phyloP scores from a whole-genome alignment of 225 moss, liverwort and hornwort genomes.

The Pseudisothecium myosuroides region DNA sequence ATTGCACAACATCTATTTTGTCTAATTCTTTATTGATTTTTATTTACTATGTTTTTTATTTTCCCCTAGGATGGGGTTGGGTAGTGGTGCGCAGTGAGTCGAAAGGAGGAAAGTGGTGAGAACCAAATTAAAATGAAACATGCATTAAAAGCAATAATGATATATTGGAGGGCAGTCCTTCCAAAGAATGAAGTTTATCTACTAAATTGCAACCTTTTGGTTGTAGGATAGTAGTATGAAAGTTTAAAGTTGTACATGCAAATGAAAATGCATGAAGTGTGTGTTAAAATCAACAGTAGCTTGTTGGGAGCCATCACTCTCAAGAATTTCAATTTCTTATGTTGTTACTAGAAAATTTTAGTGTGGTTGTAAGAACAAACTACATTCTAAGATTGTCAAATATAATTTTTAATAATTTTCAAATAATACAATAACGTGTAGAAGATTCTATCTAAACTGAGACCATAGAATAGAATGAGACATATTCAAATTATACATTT shows the following conservation, averaged over 20 bases:
- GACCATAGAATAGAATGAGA: neutral
- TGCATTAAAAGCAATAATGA: neutral
- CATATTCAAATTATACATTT: neutral
- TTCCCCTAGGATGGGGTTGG: no score
- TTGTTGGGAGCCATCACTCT: no score
- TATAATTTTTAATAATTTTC: no score
- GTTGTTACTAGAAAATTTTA: neutral
- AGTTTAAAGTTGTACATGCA: rapidly evolving
- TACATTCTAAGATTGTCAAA: no score
- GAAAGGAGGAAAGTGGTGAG: neutral
- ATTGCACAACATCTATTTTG: rapidly evolving
- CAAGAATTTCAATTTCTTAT: neutral
- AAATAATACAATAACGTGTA: neutral
- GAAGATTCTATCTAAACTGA: neutral
- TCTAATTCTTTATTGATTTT: no score
- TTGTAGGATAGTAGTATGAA: neutral
- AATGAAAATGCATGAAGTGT: neutral
- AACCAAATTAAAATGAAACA: neutral
- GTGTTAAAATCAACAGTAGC: neutral
- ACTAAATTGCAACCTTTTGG: neutral
- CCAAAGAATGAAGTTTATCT: neutral
- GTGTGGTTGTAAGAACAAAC: rapidly evolving
- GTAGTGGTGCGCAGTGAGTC: rapidly evolving
- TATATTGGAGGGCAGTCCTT: neutral
- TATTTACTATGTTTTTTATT: no score